Base-by-base conservation (phyloP, 768 basidiomycete species). In the Agaricus subrufescens region DNA sequence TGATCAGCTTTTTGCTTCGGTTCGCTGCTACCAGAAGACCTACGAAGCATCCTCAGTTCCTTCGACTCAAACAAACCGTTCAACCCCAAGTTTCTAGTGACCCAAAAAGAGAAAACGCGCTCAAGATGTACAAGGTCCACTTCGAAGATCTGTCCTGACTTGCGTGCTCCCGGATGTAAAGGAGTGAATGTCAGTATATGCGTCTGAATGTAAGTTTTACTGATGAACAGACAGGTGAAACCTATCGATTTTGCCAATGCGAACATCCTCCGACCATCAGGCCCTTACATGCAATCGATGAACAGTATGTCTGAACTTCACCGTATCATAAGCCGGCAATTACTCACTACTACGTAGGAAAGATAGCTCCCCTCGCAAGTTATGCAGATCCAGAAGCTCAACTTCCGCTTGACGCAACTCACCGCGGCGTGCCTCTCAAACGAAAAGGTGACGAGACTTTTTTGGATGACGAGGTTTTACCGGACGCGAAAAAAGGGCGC, bases 1-100 rank as follows among this genome's bases (percentile, higher is more conserved):
- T 19, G 30, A 26, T 44, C 29, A 57, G 25, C 54, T 71, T 74
- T 72, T 4, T 73, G 73, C 58, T 76, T 76, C 58, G 75, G 75
- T 47, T 71, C 75, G 1, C 67, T 65, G 4, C 72, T 75, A 5
- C 58, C 65, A 23, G 51, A 61, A 2, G 45, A 56, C 10, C 58
- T 68, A 26, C 64, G 67, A 43, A 67, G 10, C 29, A 46, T 46
- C 45, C 25, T 26, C 45, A 29, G 19, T 25, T 23, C 7, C 11
- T 34, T 34, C 8, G 11, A 34, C 3, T 19, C 1, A 29, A 48
- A 3, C 27, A 47, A n/a, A 5, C 8, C 27, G 14, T n/a, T 29
- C 15, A 48, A 48, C 10, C 6, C 29, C 15, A 34, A 15, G 9
- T 34, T 10, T 19, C 42, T 27, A 49, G 54, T 48, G 5, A 29